Conservation (phyloP, 768 basidiomycete species). For the Suillus weaverae region DNA sequence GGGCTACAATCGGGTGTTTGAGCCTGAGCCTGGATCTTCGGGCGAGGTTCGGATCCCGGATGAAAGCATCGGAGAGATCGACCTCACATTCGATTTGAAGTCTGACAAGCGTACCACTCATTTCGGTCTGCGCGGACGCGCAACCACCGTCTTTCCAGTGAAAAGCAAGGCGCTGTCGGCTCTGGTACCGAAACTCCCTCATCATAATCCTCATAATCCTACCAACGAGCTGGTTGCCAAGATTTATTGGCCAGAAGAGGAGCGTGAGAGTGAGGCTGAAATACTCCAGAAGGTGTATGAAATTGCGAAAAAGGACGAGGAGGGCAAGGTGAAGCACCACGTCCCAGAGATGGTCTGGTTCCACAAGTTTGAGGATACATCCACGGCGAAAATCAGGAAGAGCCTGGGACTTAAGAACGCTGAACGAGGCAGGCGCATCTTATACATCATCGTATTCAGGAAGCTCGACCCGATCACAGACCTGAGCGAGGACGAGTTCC, state of each 20-base stretch:
- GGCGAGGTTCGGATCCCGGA: background rate
- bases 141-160: constrained; percentile 12
- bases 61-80: background rate
- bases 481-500: background rate
- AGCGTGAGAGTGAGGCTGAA: background rate
- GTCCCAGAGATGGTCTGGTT: background rate
- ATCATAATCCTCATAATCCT: background rate
- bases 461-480: constrained; percentile 6
- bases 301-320: background rate
- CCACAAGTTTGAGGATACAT: constrained; percentile 2
- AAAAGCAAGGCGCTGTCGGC: background rate
- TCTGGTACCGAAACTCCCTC: background rate
- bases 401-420: background rate
- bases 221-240: background rate
- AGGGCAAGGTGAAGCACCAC: background rate
- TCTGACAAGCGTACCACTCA: background rate
- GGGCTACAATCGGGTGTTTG: constrained; percentile 6
- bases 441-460: constrained; percentile 5
- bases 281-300: background rate
- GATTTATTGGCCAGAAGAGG: background rate
- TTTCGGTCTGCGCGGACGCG: constrained; percentile 9
- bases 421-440: constrained; percentile 12
- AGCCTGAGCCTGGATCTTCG: background rate
- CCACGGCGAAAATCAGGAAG: background rate
- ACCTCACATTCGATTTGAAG: background rate